Evolutionary conservation across 768 basidiomycete species (phyloP).

Genomic region (Jaapia argillacea): DNA sequence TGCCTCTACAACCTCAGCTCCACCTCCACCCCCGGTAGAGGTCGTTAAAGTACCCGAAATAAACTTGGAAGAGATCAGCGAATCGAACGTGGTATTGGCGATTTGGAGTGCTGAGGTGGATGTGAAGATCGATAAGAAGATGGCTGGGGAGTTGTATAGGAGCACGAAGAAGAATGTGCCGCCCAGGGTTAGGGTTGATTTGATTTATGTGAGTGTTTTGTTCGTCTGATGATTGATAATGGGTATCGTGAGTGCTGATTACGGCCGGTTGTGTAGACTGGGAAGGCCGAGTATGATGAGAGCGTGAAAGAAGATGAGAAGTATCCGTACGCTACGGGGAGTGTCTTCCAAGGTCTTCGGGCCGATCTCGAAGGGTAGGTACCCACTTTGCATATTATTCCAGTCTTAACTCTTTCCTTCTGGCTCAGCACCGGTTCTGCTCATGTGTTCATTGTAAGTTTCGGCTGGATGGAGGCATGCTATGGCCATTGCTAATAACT

Average conservation of each 20-base stretch:
- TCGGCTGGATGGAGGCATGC: too few species aligned
- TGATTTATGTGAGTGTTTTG: slow-evolving; percentile 69
- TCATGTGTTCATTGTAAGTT: slow-evolving; percentile 85
- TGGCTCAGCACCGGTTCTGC: slow-evolving; percentile 62
- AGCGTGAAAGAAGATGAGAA: slow-evolving; percentile 59
- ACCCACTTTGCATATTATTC: not conserved
- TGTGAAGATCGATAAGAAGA: slow-evolving; percentile 55
- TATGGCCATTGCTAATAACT: too few species aligned
- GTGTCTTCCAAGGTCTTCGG: slow-evolving; percentile 79
- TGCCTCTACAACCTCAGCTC: slow-evolving; percentile 19
- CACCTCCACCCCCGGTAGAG: slow-evolving; percentile 24
- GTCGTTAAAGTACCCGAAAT: slow-evolving; percentile 18
- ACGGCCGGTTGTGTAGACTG: too few species aligned
- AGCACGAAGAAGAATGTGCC: slow-evolving; percentile 96
- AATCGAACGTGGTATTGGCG: slow-evolving; percentile 48
- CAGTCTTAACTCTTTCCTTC: not conserved
- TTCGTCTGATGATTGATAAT: not conserved
- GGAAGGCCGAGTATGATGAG: slow-evolving; percentile 70
- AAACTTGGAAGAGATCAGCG: slow-evolving; percentile 26
- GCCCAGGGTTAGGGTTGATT: slow-evolving; percentile 55
- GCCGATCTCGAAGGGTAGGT: slow-evolving; percentile 77
- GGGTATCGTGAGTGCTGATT: not conserved
- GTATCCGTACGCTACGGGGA: slow-evolving; percentile 52
- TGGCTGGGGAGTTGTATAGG: slow-evolving; percentile 65
- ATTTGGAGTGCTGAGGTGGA: slow-evolving; percentile 60